phyloP scores from a whole-genome alignment of 805 yeast species.

The Myxozyma sirexii region DNA sequence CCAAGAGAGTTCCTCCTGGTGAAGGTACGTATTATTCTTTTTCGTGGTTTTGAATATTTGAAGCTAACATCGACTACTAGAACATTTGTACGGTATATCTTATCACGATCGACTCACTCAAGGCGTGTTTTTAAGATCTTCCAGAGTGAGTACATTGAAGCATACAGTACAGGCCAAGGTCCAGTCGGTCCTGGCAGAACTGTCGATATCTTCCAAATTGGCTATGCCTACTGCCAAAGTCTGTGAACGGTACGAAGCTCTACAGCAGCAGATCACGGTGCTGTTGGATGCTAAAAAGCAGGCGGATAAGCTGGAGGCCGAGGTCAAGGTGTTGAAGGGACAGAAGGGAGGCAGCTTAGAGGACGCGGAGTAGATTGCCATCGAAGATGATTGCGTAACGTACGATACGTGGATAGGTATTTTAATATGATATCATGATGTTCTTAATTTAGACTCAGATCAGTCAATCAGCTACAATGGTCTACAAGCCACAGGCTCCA shows the following conservation, averaged over 20 bases:
- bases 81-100: slow-evolving; percentile 78
- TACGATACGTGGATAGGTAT: not conserved
- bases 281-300: slow-evolving; percentile 84
- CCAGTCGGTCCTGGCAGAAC: slow-evolving; percentile 65
- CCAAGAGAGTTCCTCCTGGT: slow-evolving; percentile 27
- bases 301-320: slow-evolving; percentile 84
- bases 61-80: slow-evolving; percentile 38
- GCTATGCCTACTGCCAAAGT: slow-evolving; percentile 89
- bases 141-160: slow-evolving; percentile 74
- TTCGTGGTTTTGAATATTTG: not conserved
- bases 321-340: slow-evolving; percentile 51
- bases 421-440: no score
- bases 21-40: slow-evolving; percentile 11
- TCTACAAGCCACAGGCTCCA: no score
- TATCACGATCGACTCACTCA: slow-evolving; percentile 62
- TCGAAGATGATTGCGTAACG: not conserved
- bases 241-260: slow-evolving; percentile 72
- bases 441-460: no score
- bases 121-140: slow-evolving; percentile 82
- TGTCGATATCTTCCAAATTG: slow-evolving; percentile 68
- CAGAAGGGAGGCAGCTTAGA: slow-evolving; percentile 9
- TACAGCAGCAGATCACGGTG: slow-evolving; percentile 68
- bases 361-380: not conserved
- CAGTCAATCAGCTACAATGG: no score
- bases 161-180: slow-evolving; percentile 72